A percentile compares a stretch with the other conserved stretches of the same genome.
Evolutionary conservation across 2,329 filamentous ascomycete genomes (phyloP).

Genomic region (Rhynchosporium secalis): DNA sequence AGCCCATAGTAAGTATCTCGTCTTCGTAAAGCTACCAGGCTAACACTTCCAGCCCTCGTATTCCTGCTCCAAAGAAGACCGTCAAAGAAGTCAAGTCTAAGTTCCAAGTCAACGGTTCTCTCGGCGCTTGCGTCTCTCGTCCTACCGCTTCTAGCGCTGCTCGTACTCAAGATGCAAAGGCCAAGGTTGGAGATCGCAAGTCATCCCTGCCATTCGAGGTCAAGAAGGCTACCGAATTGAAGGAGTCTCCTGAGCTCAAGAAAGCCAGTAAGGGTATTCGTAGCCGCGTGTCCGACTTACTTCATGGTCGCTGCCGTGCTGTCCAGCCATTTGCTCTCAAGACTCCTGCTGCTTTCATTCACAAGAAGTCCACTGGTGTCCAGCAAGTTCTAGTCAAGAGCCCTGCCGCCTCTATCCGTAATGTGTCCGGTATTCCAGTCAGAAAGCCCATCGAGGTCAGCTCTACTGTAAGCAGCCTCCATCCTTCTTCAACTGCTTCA

Average conservation of each 20-base stretch:
- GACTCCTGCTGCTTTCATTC: neutral
- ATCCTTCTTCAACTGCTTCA: neutral
- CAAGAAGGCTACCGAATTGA: neutral
- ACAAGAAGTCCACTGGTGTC: neutral
- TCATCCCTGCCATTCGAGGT: neutral
- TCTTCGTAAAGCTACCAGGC: neutral
- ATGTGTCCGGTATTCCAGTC: neutral
- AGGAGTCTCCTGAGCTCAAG: slow-evolving; percentile 10
- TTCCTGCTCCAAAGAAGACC: neutral
- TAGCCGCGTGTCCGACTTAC: slow-evolving; percentile 7
- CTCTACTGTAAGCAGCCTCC: too few species aligned
- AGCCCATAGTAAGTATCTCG: slow-evolving; percentile 5
- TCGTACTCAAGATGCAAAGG: slow-evolving; percentile 9
- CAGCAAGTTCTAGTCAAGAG: too few species aligned
- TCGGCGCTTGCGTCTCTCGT: neutral
- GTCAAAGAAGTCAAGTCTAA: slow-evolving; percentile 5
- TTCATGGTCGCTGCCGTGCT: slow-evolving; percentile 14
- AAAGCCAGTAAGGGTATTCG: slow-evolving; percentile 12
- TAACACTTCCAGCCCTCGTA: neutral
- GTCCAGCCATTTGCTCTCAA: neutral
- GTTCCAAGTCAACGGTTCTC: neutral
- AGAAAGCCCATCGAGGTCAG: neutral
- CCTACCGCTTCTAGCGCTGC: slow-evolving; percentile 1
- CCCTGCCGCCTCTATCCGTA: neutral
- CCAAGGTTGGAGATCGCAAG: neutral